Evolutionary conservation across 2,329 filamentous ascomycete genomes (phyloP).

Genomic region (Corinectria fuckeliana): DNA sequence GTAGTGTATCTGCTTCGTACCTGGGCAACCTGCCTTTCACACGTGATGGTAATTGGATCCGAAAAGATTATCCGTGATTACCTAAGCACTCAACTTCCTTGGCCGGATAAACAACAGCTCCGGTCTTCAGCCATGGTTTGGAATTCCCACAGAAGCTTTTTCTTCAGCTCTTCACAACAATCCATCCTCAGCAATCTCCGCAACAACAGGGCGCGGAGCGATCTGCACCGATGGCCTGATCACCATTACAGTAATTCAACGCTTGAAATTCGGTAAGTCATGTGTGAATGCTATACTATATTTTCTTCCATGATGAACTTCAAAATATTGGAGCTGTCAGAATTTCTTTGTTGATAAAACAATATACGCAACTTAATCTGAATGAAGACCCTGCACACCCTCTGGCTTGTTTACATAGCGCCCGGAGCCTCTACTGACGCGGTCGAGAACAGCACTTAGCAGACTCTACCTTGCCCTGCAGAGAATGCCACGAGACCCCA

Average conservation of each 20-base stretch:
- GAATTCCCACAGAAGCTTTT: slow-evolving; percentile 17
- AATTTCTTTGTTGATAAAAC: slow-evolving; percentile 67
- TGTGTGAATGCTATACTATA: not conserved
- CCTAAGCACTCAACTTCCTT: slow-evolving; percentile 9
- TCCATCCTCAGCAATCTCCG: slow-evolving; percentile 15
- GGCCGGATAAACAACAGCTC: slow-evolving; percentile 8
- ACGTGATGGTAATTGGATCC: too few relatives aligned
- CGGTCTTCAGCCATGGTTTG: slow-evolving; percentile 27
- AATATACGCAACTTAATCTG: slow-evolving; percentile 64
- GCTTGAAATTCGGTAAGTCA: slow-evolving; percentile 33
- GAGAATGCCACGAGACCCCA: slow-evolving; percentile 33
- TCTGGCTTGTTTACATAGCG: not conserved
- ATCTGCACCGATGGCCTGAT: slow-evolving; percentile 8
- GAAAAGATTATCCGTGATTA: too few relatives aligned
- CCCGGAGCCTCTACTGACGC: slow-evolving; percentile 16
- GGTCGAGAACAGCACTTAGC: slow-evolving; percentile 13
- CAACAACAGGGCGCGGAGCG: not conserved
- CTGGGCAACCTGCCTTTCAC: not conserved
- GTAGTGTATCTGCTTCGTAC: not conserved
- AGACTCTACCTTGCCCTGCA: not conserved
- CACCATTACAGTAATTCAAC: not conserved
- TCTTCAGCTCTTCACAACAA: slow-evolving; percentile 18
- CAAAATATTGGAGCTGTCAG: slow-evolving; percentile 80
- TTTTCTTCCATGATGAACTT: slow-evolving; percentile 52
- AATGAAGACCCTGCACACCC: slow-evolving; percentile 26